A percentile compares a stretch with the other conserved stretches of the same genome.
Conservation (phyloP, 139 green algal species). For the Closterium sp. region DNA sequence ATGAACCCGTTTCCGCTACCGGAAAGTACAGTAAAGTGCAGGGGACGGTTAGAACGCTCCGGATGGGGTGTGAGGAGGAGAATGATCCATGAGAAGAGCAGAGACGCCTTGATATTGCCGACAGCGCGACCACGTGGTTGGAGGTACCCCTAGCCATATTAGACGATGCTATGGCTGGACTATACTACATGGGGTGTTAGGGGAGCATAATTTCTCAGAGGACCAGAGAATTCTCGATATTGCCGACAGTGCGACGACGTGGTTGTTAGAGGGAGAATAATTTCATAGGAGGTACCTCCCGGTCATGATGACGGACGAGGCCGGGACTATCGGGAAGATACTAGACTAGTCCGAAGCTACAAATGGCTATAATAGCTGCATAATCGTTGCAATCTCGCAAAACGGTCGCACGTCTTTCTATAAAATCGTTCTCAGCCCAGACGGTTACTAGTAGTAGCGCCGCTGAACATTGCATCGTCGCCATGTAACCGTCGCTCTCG, state of each 20-base stretch:
- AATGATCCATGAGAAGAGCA: background rate
- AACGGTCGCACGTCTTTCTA: background rate
- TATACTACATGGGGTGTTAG: background rate
- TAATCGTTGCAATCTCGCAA: too few relatives aligned
- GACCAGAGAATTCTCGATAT: background rate
- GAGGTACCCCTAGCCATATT: background rate
- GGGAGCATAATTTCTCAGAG: background rate
- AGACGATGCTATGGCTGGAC: background rate
- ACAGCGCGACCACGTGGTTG: background rate
- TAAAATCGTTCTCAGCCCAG: too few relatives aligned
- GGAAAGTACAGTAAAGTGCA: background rate
- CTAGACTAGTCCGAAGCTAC: background rate
- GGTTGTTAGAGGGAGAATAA: too few relatives aligned
- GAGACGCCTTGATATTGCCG: background rate
- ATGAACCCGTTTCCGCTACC: background rate
- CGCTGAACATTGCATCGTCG: too few relatives aligned
- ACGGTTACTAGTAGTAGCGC: too few relatives aligned
- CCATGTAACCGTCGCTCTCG: background rate
- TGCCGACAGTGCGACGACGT: background rate
- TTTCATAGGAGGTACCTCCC: too few relatives aligned
- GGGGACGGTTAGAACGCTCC: background rate
- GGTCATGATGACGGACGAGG: background rate
- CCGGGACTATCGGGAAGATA: background rate
- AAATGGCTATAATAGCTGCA: too few relatives aligned
- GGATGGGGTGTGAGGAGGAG: background rate